phyloP scores from a whole-genome alignment of 768 basidiomycete species.

The Hypholoma fasciculare region DNA sequence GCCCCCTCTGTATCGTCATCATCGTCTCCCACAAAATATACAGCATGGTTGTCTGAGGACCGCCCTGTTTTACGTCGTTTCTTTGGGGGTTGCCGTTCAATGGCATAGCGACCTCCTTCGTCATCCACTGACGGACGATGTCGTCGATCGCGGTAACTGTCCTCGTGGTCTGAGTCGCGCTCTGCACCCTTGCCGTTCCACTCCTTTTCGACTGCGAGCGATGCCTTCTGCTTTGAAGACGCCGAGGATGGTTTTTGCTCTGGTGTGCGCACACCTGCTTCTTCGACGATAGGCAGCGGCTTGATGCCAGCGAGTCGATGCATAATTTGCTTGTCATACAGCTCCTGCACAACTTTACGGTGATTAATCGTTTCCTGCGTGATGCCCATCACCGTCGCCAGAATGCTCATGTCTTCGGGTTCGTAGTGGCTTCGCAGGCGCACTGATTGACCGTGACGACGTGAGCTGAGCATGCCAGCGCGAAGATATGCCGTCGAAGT shows the following conservation, averaged over 20 bases:
- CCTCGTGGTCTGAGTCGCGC: constrained; percentile 13
- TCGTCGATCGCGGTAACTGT: constrained; percentile 13
- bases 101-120: constrained; percentile 61
- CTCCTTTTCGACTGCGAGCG: constrained; percentile 10
- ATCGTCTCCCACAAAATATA: constrained; percentile 50
- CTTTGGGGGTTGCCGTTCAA: constrained; percentile 46
- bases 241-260: neutral
- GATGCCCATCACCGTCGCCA: constrained; percentile 78
- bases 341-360: constrained; percentile 64
- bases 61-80: constrained; percentile 48
- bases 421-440: constrained; percentile 42
- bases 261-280: neutral
- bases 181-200: constrained; percentile 6
- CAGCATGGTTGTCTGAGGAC: constrained; percentile 37
- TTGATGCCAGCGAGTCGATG: constrained; percentile 59
- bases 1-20: constrained; percentile 33
- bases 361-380: constrained; percentile 85
- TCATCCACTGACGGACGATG: constrained; percentile 24
- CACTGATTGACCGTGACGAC: constrained; percentile 49
- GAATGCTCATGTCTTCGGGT: constrained; percentile 72
- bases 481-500: constrained; percentile 70
- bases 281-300: constrained; percentile 17
- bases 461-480: constrained; percentile 61
- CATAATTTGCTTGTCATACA: constrained; percentile 59
- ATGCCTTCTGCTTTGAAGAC: constrained; percentile 11